Evolutionary conservation across 306 rosid genomes (phyloP).

Genomic region (Quercus gilva): DNA sequence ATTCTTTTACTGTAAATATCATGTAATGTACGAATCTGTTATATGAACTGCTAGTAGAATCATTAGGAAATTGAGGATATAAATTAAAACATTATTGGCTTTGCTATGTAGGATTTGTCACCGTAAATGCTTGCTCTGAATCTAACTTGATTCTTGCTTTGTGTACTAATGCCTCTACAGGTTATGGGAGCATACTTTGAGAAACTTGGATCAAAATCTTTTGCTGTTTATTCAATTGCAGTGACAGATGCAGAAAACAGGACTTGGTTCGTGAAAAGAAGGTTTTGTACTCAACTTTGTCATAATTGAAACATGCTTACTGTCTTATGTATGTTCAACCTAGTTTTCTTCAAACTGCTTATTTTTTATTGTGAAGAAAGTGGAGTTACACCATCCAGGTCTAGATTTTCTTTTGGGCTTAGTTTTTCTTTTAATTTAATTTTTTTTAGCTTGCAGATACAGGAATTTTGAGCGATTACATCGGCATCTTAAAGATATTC

Average conservation of each 20-base stretch:
- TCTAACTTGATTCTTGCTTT: slow-evolving; percentile 21
- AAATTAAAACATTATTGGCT: slow-evolving; percentile 18
- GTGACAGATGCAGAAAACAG: slow-evolving; percentile 78
- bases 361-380: slow-evolving; percentile 1
- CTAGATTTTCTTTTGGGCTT: slow-evolving; percentile 12
- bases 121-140: slow-evolving; percentile 5
- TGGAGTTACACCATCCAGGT: slow-evolving; percentile 17
- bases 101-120: not conserved
- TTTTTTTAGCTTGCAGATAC: slow-evolving; percentile 56
- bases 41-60: not conserved
- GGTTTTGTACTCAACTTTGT: slow-evolving; percentile 47
- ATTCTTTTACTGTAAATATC: slow-evolving; percentile 18
- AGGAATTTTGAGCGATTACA: slow-evolving; percentile 93
- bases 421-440: not conserved
- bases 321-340: not conserved
- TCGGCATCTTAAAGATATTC: slow-evolving; percentile 88
- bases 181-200: slow-evolving; percentile 96
- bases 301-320: not conserved
- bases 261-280: slow-evolving; percentile 96
- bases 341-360: slow-evolving; percentile 13
- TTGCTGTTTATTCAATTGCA: slow-evolving; percentile 95
- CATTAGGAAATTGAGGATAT: not conserved
- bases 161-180: slow-evolving; percentile 45
- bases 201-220: slow-evolving; percentile 79
- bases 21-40: slow-evolving; percentile 9